phyloP scores from a whole-genome alignment of 2,329 filamentous ascomycete genomes.

The Colletotrichum camelliae region DNA sequence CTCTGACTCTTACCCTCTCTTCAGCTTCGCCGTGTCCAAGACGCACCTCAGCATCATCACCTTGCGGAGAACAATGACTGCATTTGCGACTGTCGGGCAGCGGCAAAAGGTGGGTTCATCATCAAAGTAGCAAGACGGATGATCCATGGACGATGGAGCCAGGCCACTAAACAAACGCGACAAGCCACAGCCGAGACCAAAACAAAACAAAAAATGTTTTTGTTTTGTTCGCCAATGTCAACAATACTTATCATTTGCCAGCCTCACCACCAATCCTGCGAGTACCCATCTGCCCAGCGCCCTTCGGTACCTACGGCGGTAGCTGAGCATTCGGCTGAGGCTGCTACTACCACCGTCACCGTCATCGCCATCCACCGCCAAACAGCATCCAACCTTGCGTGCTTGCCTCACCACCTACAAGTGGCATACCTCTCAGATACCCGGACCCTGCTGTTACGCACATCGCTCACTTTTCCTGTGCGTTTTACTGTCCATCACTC shows the following conservation, averaged over 20 bases:
- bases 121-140: slow-evolving; percentile 15
- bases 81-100: slow-evolving; percentile 1
- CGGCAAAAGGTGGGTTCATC: slow-evolving; percentile 9
- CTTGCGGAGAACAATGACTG: background rate
- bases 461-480: background rate
- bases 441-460: background rate
- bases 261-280: background rate
- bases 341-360: slow-evolving; percentile 2
- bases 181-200: slow-evolving; percentile 20
- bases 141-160: slow-evolving; percentile 11
- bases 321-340: background rate
- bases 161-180: slow-evolving; percentile 22
- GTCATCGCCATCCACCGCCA: background rate
- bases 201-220: slow-evolving; percentile 16
- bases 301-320: background rate
- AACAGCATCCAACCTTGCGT: slow-evolving; percentile 5
- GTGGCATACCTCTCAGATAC: background rate
- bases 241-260: background rate
- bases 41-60: background rate
- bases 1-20: background rate
- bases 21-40: background rate
- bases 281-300: background rate
- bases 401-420: slow-evolving; percentile 3
- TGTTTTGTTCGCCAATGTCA: background rate
- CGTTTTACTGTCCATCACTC: background rate